Evolutionary conservation across 495 filamentous ascomycete species (phyloP).

Genomic region (Apodospora peruviana): DNA sequence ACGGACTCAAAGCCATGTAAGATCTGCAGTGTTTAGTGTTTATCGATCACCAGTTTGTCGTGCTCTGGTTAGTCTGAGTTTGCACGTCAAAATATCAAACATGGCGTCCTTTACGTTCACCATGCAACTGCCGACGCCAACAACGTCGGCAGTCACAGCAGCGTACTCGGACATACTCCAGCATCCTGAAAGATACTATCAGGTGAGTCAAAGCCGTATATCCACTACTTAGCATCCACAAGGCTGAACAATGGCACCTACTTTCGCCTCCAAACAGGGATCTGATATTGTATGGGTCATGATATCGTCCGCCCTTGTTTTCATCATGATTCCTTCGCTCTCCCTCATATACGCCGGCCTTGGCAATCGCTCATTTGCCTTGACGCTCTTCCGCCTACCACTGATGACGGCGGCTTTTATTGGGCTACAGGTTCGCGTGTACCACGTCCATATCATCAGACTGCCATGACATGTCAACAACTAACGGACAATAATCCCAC

Average conservation of each 20-base stretch:
- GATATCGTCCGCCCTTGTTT: constrained; percentile 10
- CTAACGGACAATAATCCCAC: neutral
- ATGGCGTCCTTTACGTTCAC: constrained; percentile 8
- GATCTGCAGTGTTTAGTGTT: too few relatives aligned
- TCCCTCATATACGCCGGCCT: constrained; percentile 15
- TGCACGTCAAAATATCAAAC: neutral
- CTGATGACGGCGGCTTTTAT: constrained; percentile 12
- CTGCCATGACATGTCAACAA: neutral
- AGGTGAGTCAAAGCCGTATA: neutral
- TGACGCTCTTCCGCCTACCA: constrained; percentile 13
- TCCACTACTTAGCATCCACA: neutral
- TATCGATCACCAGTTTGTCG: too few relatives aligned
- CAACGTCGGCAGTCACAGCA: constrained; percentile 1
- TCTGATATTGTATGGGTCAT: constrained; percentile 14
- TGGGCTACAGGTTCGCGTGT: constrained; percentile 7
- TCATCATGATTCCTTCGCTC: constrained; percentile 13
- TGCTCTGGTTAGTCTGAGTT: neutral
- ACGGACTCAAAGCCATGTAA: too few relatives aligned
- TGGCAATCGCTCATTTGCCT: constrained; percentile 12
- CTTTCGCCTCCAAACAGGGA: too few relatives aligned
- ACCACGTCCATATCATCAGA: neutral
- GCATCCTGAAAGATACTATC: constrained; percentile 9
- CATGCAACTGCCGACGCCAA: neutral
- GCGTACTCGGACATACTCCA: constrained; percentile 4
- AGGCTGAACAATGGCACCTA: neutral